Evolutionary conservation across 257 asterid genomes (phyloP).

Genomic region (Schizonepeta tenuifolia): DNA sequence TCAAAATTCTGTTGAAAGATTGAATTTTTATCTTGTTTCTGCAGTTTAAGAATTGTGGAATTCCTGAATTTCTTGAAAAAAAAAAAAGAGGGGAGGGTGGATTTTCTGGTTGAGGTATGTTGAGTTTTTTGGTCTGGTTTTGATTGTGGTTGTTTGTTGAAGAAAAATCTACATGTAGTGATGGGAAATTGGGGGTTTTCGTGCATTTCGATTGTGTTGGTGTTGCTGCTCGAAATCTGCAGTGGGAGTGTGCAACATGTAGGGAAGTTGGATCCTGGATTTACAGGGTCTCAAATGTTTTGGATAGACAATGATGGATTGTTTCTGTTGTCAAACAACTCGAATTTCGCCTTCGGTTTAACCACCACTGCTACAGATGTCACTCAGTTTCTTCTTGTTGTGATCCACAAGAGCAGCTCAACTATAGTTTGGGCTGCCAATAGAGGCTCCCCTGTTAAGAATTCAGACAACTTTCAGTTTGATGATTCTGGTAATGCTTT

Average conservation of each 20-base stretch:
- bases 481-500: conserved; percentile 71
- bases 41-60: conserved; percentile 21
- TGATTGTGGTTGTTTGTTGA: conserved; percentile 24
- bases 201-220: conserved; percentile 25
- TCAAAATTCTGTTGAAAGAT: neutral
- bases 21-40: conserved; percentile 6
- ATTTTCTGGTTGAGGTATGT: conserved; percentile 11
- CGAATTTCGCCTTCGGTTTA: conserved; percentile 78
- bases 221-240: conserved; percentile 45
- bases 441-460: conserved; percentile 58
- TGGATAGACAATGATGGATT: conserved; percentile 81
- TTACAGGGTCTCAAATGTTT: conserved; percentile 70
- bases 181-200: conserved; percentile 58
- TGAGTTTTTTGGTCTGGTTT: conserved; percentile 17
- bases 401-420: conserved; percentile 62
- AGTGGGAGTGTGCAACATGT: conserved; percentile 59
- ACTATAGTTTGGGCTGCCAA: conserved; percentile 90
- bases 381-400: conserved; percentile 70
- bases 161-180: conserved; percentile 19
- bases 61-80: conserved; percentile 3
- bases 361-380: conserved; percentile 54
- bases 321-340: conserved; percentile 69
- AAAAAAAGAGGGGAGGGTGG: neutral
- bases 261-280: conserved; percentile 67
- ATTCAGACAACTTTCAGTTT: conserved; percentile 60